Evolutionary conservation across 1,139 yeast genomes (phyloP), one percentile per base, ranked within the genome.

Genomic region (Diutina rugosa): DNA sequence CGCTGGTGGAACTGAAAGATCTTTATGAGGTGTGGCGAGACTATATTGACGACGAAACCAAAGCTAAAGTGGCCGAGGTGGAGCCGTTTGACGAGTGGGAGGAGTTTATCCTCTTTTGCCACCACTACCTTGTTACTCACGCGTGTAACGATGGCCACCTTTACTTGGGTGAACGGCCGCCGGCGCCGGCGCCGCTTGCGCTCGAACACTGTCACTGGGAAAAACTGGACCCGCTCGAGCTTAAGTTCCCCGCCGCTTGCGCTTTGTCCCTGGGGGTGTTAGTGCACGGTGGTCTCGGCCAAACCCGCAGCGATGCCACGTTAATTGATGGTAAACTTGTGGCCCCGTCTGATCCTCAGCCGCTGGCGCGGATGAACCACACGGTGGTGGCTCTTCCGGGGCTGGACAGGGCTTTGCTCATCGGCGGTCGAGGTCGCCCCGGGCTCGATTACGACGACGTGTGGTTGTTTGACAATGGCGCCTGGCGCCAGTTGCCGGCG

Each of bases 71-170:
- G 18, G 74, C 73, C 14, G 57, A 66, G 1, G 76, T 85, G 32
- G 95, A 88, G 65, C 80, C 79, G 8, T 88, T 88, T 67, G 96
- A 88, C 65, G 96, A 88, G 68, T 80, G 88, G 82, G 96, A 88
- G 67, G 96, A 88, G 66, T 87, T 87, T 61, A 77, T 84, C 35
- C 67, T 86, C 18, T 88, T 87, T 64, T 83, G 90, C 60, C 95
- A 87, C 62, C 95, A 87, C 65, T 88, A 88, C 64, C 74, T 84
- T 47, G 73, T 86, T 44, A 72, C 85, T 4, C 90, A 86, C 67
- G 89, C 90, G 0, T 76, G 84, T 1, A 82, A 79, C 63, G 30
- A 51, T 8, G 21, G 21, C 21, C 18, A 35, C 6, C 21, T 12
- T 5, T 38, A 18, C 12, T 35, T 51, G 21, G 46, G 32, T 3